Conservation (phyloP, 257 asterid species). For the Gardenia jasminoides region DNA sequence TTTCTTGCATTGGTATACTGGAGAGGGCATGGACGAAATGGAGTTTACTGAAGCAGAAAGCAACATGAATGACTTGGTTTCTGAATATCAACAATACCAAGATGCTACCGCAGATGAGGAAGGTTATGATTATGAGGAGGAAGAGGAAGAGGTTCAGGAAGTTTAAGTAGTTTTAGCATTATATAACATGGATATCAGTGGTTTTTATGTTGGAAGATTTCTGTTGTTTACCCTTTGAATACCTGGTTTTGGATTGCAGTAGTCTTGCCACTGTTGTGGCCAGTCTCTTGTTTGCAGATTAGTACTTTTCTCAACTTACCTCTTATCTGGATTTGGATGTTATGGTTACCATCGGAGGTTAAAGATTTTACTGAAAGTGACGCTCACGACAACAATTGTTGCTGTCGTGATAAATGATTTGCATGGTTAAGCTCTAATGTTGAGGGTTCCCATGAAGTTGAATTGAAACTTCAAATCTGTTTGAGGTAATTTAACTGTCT, state of each 20-base stretch:
- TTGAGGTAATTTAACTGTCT: neutral
- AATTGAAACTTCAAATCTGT: neutral
- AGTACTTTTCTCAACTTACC: neutral
- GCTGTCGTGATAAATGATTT: neutral
- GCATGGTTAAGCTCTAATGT: neutral
- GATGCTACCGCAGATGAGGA: slow-evolving; percentile 83
- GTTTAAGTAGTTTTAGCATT: slow-evolving; percentile 23
- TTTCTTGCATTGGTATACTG: slow-evolving; percentile 72
- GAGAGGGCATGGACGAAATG: slow-evolving; percentile 74
- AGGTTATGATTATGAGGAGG: slow-evolving; percentile 60
- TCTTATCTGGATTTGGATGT: neutral
- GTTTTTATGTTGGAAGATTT: slow-evolving; percentile 7
- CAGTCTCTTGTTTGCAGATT: slow-evolving; percentile 6
- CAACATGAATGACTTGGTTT: slow-evolving; percentile 77
- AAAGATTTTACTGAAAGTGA: neutral
- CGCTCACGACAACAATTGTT: neutral
- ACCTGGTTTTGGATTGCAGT: slow-evolving; percentile 13
- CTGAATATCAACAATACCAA: slow-evolving; percentile 79
- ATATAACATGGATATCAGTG: neutral
- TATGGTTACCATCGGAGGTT: neutral
- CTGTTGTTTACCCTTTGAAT: neutral
- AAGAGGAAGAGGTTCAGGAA: slow-evolving; percentile 49
- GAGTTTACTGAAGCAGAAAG: slow-evolving; percentile 70
- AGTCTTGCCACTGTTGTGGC: slow-evolving; percentile 22
- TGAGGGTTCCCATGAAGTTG: neutral